phyloP scores from a whole-genome alignment of 805 yeast species.

The Nakazawaea ambrosiae region DNA sequence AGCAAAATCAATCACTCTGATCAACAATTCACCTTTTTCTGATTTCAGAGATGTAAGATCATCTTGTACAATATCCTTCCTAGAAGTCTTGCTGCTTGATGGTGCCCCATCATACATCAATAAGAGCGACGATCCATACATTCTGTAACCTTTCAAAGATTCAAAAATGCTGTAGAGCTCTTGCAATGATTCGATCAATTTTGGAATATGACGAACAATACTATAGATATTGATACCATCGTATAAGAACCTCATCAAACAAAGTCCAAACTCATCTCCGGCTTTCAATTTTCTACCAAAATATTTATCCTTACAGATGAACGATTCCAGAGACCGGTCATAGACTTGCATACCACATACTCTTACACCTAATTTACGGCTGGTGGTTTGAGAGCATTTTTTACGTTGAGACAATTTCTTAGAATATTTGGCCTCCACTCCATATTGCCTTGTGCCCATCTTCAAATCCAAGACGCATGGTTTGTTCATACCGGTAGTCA shows the following conservation, averaged over 20 bases:
- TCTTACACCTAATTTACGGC: constrained; percentile 77
- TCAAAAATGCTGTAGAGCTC: constrained; percentile 50
- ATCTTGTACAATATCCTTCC: constrained; percentile 6
- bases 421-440: constrained; percentile 74
- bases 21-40: constrained; percentile 22
- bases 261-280: constrained; percentile 72
- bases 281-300: constrained; percentile 73
- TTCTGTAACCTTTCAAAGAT: constrained; percentile 64
- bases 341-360: constrained; percentile 93
- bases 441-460: constrained; percentile 98
- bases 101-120: constrained; percentile 68
- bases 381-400: constrained; percentile 79
- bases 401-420: constrained; percentile 74
- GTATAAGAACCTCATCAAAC: constrained; percentile 70
- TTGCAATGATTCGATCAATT: constrained; percentile 50
- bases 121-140: constrained; percentile 86
- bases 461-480: constrained; percentile 94
- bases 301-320: constrained; percentile 78
- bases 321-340: constrained; percentile 38
- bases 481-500: constrained; percentile 70
- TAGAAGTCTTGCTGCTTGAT: constrained; percentile 9
- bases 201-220: constrained; percentile 60
- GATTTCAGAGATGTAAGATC: not conserved
- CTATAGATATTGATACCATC: constrained; percentile 60
- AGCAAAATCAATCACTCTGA: constrained; percentile 93